Percentiles rank a stretch among this genome's conserved stretches.
Evolutionary conservation across 2,329 filamentous ascomycete species (phyloP).

Genomic region (Alternaria sp.): DNA sequence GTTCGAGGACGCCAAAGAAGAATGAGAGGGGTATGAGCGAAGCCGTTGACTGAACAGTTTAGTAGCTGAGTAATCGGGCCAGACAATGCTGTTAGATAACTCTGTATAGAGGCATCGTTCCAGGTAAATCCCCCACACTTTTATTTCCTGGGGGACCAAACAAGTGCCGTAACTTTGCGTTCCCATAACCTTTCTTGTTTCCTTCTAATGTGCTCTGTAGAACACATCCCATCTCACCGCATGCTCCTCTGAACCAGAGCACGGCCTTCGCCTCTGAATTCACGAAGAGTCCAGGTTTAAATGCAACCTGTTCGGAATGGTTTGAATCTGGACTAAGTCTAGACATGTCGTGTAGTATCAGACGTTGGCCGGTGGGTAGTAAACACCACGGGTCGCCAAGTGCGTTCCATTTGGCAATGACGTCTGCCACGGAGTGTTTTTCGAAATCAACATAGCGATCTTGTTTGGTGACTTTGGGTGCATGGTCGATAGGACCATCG

Average conservation of each 20-base stretch:
- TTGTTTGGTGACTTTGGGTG: constrained; percentile 74
- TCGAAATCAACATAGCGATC: constrained; percentile 71
- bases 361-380: constrained; percentile 39
- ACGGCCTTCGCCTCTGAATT: background rate
- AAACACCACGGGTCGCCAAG: constrained; percentile 72
- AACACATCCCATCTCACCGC: constrained; percentile 2
- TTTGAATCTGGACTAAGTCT: background rate
- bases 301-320: no score
- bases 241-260: constrained; percentile 8
- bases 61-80: background rate
- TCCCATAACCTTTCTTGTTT: constrained; percentile 11
- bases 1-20: constrained; percentile 9
- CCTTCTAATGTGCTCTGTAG: constrained; percentile 15
- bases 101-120: background rate
- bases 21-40: background rate
- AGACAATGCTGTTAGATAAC: background rate
- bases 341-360: constrained; percentile 38
- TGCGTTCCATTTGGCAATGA: constrained; percentile 66
- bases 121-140: background rate
- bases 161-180: constrained; percentile 11
- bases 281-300: constrained; percentile 18
- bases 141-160: background rate
- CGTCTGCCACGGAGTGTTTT: constrained; percentile 62
- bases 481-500: constrained; percentile 57
- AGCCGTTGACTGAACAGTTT: background rate